Base-by-base conservation (phyloP, 768 basidiomycete species). In the Leccinum olivaceopallidum region DNA sequence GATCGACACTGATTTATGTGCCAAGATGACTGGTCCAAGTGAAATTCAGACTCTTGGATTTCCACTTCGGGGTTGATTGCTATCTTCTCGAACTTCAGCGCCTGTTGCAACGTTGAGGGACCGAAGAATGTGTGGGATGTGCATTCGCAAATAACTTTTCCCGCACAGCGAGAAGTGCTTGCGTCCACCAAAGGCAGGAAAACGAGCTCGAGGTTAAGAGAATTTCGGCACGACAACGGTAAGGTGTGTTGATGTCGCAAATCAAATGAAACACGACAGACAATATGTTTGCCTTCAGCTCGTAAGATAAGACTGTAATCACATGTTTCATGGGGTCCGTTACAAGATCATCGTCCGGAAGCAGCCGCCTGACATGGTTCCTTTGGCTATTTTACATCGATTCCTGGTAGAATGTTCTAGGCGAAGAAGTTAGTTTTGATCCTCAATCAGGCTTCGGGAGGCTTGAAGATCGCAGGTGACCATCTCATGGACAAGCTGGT, bases 401-500 rank as follows among this genome's bases (percentile, higher is more conserved):
- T 55, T 42, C 56, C 16, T 36, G n/a, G 8, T 10, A 20, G 24
- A 16, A 42, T 16, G 14, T 28, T 56, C 24, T 9, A 44, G 10
- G n/a, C n/a, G 42, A 44, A 9, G n/a, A 44, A n/a, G 8, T 44
- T 52, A 94, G 76, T 94, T 94, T 71, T 92, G 92, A 72, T 94
- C 88, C 73, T 94, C 92, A 26, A 94, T 78, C 65, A 92, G 83
- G 69, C 83, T 88, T 63, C 79, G 81, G 55, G 87, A 83, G 53
- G 90, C 87, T 71, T 85, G 81, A 67, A 95, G 75, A 71, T 95
- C 94, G 10, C 88, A 84, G 34, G 82, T 80, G 26, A 97, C 93
- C 95, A 98, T 97, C 82, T 98, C 94, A 67, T 83, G 82, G 47
- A 98, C 92, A 62, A 98, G 85, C 37, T 83, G 76, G 63, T 94